Evolutionary conservation across 2,329 filamentous ascomycete species (phyloP).

Genomic region (Delphinella strobiligena): DNA sequence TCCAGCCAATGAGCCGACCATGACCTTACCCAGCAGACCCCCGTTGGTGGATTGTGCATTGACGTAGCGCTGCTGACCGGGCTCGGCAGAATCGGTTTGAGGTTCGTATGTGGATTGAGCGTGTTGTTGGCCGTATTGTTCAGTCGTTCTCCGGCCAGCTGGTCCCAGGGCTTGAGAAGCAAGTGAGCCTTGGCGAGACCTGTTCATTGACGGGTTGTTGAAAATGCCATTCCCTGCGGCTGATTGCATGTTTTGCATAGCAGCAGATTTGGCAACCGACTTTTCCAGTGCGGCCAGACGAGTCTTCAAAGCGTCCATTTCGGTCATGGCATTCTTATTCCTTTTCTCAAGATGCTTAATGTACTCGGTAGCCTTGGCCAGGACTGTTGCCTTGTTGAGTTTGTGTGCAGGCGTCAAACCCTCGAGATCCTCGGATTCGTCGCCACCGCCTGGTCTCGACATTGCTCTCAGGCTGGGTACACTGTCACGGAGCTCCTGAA

Average conservation of each 20-base stretch:
- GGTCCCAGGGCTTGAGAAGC: not conserved
- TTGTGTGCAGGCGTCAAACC: constrained; percentile 72
- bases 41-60: constrained; percentile 30
- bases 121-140: constrained; percentile 23
- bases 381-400: constrained; percentile 91
- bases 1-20: constrained; percentile 84
- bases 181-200: constrained; percentile 7
- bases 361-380: constrained; percentile 93
- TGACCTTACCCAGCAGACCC: constrained; percentile 58
- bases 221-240: not conserved
- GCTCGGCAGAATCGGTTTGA: constrained; percentile 19
- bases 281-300: constrained; percentile 56
- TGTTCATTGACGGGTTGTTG: constrained; percentile 20
- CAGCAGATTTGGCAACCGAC: constrained; percentile 41
- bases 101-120: constrained; percentile 19
- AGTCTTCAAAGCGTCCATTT: constrained; percentile 67
- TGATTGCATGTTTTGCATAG: constrained; percentile 1
- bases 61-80: constrained; percentile 23
- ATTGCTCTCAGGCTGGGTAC: constrained; percentile 82
- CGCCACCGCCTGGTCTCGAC: constrained; percentile 48
- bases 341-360: constrained; percentile 88
- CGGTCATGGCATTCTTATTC: constrained; percentile 68
- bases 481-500: constrained; percentile 79
- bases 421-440: constrained; percentile 63
- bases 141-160: constrained; percentile 9